Conservation (phyloP, 73 alveolate species). For the Stentor coeruleus region DNA sequence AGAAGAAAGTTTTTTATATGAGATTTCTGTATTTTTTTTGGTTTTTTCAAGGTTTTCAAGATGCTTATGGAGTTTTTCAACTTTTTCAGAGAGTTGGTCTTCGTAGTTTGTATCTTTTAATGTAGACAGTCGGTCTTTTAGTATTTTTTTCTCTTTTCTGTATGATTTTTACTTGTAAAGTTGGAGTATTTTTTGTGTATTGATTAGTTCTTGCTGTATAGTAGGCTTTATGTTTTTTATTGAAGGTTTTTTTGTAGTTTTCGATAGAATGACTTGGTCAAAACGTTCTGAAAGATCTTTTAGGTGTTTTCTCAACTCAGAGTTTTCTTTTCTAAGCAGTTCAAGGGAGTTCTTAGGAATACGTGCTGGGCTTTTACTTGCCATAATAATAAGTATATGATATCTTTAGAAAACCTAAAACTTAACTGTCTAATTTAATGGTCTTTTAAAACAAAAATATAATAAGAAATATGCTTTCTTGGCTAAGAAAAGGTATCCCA, state of each 20-base stretch:
- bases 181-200: background rate
- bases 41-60: background rate
- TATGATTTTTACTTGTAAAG: background rate
- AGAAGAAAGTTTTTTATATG: too few relatives aligned
- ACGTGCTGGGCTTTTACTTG: background rate
- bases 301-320: background rate
- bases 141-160: background rate
- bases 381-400: background rate
- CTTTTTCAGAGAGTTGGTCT: background rate
- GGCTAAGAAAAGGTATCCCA: constrained; percentile 17
- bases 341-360: background rate
- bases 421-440: background rate
- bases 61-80: background rate
- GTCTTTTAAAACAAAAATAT: too few relatives aligned
- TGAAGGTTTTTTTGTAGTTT: background rate
- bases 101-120: background rate
- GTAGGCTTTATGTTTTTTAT: background rate
- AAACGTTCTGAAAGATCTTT: too few relatives aligned
- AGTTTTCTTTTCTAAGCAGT: background rate
- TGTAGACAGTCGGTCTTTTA: background rate
- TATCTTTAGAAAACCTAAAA: background rate
- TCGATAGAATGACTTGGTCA: background rate
- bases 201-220: too few relatives aligned
- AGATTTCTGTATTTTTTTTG: background rate
- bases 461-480: background rate